Conservation (phyloP, 345 rosid species). For the Rhodamnia rubescens region DNA sequence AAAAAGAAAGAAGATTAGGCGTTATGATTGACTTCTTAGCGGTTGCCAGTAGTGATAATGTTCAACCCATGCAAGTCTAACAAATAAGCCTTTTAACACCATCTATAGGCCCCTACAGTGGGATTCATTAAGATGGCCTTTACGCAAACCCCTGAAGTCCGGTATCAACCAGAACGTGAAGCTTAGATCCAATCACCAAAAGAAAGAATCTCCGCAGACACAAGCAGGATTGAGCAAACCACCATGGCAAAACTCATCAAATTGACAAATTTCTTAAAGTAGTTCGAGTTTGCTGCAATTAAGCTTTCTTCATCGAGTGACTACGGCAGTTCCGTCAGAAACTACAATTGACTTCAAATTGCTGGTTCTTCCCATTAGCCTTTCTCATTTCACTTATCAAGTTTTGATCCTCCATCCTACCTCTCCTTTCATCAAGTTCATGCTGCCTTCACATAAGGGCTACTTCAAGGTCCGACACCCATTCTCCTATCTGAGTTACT, state of each 20-base stretch:
- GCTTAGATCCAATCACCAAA: not conserved
- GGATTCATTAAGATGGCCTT: not conserved
- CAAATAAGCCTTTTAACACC: not conserved
- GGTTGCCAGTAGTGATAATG: not conserved
- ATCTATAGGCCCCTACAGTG: not conserved
- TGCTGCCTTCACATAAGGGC: not conserved
- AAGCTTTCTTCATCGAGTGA: not conserved
- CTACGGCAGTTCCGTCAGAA: not conserved
- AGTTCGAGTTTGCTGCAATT: not conserved
- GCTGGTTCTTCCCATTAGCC: not conserved
- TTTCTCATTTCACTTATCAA: not conserved
- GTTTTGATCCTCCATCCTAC: not conserved
- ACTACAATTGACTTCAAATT: not conserved
- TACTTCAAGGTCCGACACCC: not conserved
- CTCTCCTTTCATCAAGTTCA: not conserved
- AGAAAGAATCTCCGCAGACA: not conserved
- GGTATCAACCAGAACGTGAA: not conserved
- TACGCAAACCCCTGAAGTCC: not conserved
- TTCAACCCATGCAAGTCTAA: not conserved
- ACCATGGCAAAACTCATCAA: not conserved
- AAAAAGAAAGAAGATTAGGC: not conserved
- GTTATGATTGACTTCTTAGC: not conserved
- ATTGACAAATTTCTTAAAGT: not conserved
- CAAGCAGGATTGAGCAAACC: not conserved
- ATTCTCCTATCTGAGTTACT: not conserved